phyloP scores from a whole-genome alignment of 352 stramenopile genomes.

The Plasmopara viticola region DNA sequence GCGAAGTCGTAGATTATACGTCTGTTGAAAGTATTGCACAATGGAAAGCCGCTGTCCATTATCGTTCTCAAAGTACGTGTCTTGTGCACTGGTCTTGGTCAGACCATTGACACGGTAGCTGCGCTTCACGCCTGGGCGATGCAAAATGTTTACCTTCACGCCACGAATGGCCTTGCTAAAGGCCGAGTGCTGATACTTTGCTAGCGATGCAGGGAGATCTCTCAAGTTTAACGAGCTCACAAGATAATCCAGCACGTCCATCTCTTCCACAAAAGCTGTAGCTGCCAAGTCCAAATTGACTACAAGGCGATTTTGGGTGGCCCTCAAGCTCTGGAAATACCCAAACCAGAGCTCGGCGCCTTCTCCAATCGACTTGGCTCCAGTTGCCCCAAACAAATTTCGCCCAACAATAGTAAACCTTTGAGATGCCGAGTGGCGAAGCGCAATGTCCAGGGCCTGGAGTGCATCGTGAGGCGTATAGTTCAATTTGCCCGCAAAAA shows the following conservation, averaged over 20 bases:
- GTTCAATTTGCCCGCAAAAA: slow-evolving; percentile 52
- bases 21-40: slow-evolving; percentile 48
- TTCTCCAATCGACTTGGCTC: slow-evolving; percentile 49
- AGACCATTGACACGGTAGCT: slow-evolving; percentile 64
- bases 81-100: slow-evolving; percentile 31
- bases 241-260: slow-evolving; percentile 50
- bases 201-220: slow-evolving; percentile 27
- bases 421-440: slow-evolving; percentile 52
- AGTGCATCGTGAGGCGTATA: slow-evolving; percentile 70
- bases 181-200: slow-evolving; percentile 36
- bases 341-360: slow-evolving; percentile 62
- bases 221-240: slow-evolving; percentile 23
- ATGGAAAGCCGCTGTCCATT: slow-evolving; percentile 41
- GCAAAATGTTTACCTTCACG: slow-evolving; percentile 60
- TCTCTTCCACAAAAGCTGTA: slow-evolving; percentile 62
- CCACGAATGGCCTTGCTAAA: slow-evolving; percentile 54
- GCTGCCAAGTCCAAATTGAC: slow-evolving; percentile 68
- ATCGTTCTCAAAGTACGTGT: slow-evolving; percentile 61
- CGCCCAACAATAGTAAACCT: slow-evolving; percentile 49
- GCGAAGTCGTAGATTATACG: slow-evolving; percentile 46
- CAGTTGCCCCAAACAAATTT: slow-evolving; percentile 39
- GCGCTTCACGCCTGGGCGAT: slow-evolving; percentile 49
- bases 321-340: slow-evolving; percentile 66
- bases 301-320: slow-evolving; percentile 58
- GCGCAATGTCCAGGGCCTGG: slow-evolving; percentile 62